Evolutionary conservation across 2,329 filamentous ascomycete genomes (phyloP).

Genomic region (Trichoderma semiorbis): DNA sequence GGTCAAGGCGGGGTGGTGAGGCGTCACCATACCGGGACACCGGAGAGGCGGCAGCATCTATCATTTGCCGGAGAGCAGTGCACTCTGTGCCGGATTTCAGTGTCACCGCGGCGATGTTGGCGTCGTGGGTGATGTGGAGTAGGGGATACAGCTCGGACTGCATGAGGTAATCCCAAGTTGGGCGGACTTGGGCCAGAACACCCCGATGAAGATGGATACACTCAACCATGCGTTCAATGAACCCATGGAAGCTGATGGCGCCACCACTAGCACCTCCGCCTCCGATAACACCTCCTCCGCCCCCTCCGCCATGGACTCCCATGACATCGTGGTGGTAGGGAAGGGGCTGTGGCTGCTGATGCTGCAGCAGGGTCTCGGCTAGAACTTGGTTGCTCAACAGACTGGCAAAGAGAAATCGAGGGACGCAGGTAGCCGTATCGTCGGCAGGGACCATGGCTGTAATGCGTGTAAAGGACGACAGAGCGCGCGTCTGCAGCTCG

Average conservation of each 20-base stretch:
- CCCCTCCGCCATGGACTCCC: conserved; percentile 4
- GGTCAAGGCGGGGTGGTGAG: conserved; percentile 21
- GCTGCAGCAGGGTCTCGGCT: conserved; percentile 43
- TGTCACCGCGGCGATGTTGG: conserved; percentile 5
- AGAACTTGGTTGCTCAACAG: conserved; percentile 46
- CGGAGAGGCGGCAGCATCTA: conserved; percentile 23
- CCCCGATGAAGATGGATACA: conserved; percentile 43
- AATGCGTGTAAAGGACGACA: conserved; percentile 37
- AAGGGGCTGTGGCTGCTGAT: conserved; percentile 24
- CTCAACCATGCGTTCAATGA: conserved; percentile 40
- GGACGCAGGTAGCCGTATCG: conserved; percentile 30
- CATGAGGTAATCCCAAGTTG: conserved; percentile 35
- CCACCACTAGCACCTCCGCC: background rate
- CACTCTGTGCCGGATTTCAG: conserved; percentile 27
- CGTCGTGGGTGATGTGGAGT: conserved; percentile 23
- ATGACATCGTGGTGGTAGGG: conserved; percentile 13
- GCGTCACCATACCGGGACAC: conserved; percentile 30
- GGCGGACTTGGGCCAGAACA: conserved; percentile 36
- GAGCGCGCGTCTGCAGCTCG: conserved; percentile 43
- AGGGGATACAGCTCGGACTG: conserved; percentile 33
- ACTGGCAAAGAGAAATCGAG: conserved; percentile 44
- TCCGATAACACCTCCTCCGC: background rate
- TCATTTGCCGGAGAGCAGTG: conserved; percentile 21
- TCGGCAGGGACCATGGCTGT: conserved; percentile 24
- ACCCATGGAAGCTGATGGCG: conserved; percentile 34